Evolutionary conservation across 148 eudicot species (phyloP).

Genomic region (Rhododendron griersonianum): DNA sequence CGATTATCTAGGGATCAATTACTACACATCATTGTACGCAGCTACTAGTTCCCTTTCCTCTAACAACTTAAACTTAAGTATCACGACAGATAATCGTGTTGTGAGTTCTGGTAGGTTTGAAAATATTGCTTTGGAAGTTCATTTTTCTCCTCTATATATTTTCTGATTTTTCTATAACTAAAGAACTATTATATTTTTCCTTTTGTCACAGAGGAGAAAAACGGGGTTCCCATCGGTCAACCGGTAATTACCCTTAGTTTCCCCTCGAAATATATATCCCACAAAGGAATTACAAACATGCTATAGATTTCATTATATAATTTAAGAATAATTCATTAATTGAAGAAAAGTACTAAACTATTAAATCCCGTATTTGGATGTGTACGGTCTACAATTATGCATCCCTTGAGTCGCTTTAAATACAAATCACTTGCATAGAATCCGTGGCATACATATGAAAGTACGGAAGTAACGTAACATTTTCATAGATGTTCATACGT

Average conservation of each 20-base stretch:
- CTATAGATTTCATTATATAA: background rate
- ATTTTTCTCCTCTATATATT: background rate
- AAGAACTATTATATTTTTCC: background rate
- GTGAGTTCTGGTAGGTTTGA: constrained; percentile 17
- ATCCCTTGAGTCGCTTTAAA: background rate
- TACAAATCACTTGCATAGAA: background rate
- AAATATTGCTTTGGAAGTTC: background rate
- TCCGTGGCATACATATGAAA: too few relatives aligned
- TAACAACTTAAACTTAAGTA: constrained; percentile 12
- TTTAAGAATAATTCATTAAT: background rate
- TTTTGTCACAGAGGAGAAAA: background rate
- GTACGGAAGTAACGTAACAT: too few relatives aligned
- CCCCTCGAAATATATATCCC: background rate
- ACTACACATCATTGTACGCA: constrained; percentile 42
- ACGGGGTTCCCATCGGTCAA: constrained; percentile 15
- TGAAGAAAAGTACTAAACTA: too few relatives aligned
- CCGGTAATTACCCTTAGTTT: constrained; percentile 5
- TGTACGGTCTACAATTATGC: background rate
- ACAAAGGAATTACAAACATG: background rate
- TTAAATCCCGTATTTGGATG: too few relatives aligned
- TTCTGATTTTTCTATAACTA: background rate
- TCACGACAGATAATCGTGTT: constrained; percentile 26
- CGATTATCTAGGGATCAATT: constrained; percentile 53
- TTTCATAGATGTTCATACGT: background rate
- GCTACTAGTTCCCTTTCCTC: constrained; percentile 4